Evolutionary conservation across 2,329 filamentous ascomycete genomes (phyloP), one percentile per base, ranked within the genome.

Genomic region (Colletotrichum lupini): DNA sequence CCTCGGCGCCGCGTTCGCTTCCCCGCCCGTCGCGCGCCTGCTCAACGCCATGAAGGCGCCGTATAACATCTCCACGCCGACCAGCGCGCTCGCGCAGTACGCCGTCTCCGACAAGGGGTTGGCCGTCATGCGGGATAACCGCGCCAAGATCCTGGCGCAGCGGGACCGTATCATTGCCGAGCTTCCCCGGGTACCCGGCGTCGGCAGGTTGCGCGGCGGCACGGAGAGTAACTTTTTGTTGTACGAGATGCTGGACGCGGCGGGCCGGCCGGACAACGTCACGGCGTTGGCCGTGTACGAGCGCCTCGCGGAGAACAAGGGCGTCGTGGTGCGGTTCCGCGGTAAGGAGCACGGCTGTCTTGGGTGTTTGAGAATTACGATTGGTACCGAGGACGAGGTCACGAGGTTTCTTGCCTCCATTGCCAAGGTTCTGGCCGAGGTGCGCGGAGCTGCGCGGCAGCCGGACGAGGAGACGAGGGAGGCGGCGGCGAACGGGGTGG

Each of bases 11-110:
- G 95, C 94, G 0, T 99, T 98, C 81, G 90, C 94, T 5, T 90
- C 91, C 11, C 87, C 91, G 0, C 88, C 91, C 6, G 92, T 99
- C 75, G 95, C 96, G 2, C 83, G 85, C 19, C 86, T 99, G 14
- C 88, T 99, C 68, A 99, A 99, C 85, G 95, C 89, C 80, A 88
- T 99, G 79, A 98, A 98, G 84, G 96, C 97, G 0, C 97, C 97
- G 0, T 99, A 99, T 86, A 98, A 98, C 83, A 92, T 99, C 78
- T 93, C 95, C 4, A 96, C 92, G 77, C 95, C 95, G 0, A 98
- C 96, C 1, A 95, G 92, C 77, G 91, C 92, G 46, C 87, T 99
- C 22, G 97, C 95, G 1, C 89, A 87, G 49, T 90, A 92, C 26
- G 95, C 94, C 4, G 85, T 98, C 52, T 87, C 89, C 1, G 84